phyloP scores from a whole-genome alignment of 2,329 filamentous ascomycete genomes.

The Pezicula carpinea region DNA sequence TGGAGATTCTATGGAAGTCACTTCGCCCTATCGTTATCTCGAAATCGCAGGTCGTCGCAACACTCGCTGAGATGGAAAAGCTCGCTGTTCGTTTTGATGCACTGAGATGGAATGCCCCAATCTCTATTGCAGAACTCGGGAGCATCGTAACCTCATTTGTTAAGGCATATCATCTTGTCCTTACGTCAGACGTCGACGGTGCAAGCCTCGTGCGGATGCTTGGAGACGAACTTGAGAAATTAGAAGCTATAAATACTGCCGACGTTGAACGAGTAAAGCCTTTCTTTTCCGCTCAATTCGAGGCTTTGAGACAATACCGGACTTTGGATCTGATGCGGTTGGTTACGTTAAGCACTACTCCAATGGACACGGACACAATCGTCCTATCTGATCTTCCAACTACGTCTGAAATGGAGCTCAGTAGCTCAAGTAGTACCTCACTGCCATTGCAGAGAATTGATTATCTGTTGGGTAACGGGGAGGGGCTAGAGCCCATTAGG shows the following conservation, averaged over 20 bases:
- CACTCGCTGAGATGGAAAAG: conserved; percentile 46
- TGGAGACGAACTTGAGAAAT: conserved; percentile 43
- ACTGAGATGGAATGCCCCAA: conserved; percentile 53
- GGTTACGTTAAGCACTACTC: conserved; percentile 1
- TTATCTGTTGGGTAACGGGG: conserved; percentile 25
- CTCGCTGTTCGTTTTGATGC: conserved; percentile 57
- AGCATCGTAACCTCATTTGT: conserved; percentile 50
- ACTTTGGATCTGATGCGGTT: conserved; percentile 14
- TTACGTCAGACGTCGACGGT: conserved; percentile 33
- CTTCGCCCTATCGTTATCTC: conserved; percentile 61
- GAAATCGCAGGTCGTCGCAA: conserved; percentile 39
- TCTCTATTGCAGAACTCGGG: conserved; percentile 46
- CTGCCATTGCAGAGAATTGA: conserved; percentile 21
- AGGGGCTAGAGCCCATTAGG: conserved; percentile 38
- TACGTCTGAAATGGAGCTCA: conserved; percentile 22
- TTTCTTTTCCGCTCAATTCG: conserved; percentile 51
- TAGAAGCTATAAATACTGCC: conserved; percentile 42
- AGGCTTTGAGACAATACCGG: conserved; percentile 46
- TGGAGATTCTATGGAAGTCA: conserved; percentile 73
- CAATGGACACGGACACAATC: conserved; percentile 17
- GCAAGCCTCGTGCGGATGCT: conserved; percentile 42
- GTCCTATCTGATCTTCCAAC: conserved; percentile 27
- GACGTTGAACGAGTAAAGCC: conserved; percentile 39
- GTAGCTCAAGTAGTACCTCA: conserved; percentile 18
- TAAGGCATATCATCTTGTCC: conserved; percentile 51